phyloP scores from a whole-genome alignment of 2,329 filamentous ascomycete species.

The Calonectria pauciramosa region DNA sequence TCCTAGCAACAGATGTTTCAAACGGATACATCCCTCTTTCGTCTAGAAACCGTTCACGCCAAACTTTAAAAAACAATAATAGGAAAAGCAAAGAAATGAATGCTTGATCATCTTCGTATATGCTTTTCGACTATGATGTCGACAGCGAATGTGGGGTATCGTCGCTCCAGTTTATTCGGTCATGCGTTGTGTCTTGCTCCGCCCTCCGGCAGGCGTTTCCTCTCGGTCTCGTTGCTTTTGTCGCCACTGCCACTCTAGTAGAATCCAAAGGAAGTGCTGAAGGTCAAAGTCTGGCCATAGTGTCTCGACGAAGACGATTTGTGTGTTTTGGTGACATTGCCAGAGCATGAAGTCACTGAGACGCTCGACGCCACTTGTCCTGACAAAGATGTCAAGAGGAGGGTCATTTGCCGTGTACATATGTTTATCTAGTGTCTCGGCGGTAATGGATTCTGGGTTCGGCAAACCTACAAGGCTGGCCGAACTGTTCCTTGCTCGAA shows the following conservation, averaged over 20 bases:
- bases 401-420: constrained; percentile 90
- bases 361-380: constrained; percentile 92
- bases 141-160: constrained; percentile 39
- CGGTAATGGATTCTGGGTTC: constrained; percentile 90
- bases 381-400: constrained; percentile 89
- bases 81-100: constrained; percentile 18
- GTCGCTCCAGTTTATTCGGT: constrained; percentile 28
- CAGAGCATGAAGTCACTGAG: constrained; percentile 99
- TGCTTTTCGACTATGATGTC: constrained; percentile 7
- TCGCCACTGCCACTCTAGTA: constrained; percentile 89
- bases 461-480: constrained; percentile 59
- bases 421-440: constrained; percentile 84
- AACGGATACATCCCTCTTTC: background rate
- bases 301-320: constrained; percentile 92
- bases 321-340: constrained; percentile 94
- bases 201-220: constrained; percentile 55
- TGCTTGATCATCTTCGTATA: constrained; percentile 16
- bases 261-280: constrained; percentile 91
- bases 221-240: constrained; percentile 70
- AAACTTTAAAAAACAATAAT: constrained; percentile 4
- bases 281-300: constrained; percentile 97
- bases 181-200: constrained; percentile 39
- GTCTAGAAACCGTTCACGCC: constrained; percentile 11
- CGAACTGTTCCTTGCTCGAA: constrained; percentile 48
- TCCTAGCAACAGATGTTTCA: background rate